A percentile compares a stretch with the other conserved stretches of the same genome.
Evolutionary conservation across 331 rosid species (phyloP).

Genomic region (Pyracantha coccinea): DNA sequence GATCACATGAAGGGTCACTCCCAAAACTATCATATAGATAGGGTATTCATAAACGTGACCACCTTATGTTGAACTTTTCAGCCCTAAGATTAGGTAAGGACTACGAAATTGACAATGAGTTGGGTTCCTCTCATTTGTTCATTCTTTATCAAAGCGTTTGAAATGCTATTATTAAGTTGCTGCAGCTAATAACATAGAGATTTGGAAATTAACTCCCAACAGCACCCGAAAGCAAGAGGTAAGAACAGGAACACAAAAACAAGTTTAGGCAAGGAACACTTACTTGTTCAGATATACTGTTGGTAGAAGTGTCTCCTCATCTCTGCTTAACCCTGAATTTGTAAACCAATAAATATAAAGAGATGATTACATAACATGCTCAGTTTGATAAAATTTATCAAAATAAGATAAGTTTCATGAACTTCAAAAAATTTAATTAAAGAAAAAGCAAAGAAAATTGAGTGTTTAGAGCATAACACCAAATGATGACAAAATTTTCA

Average conservation of each 20-base stretch:
- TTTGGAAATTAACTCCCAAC: not conserved
- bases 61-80: not conserved
- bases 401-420: not conserved
- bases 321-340: constrained; percentile 60
- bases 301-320: constrained; percentile 91
- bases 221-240: not conserved
- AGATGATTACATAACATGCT: not conserved
- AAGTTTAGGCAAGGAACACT: constrained; percentile 17
- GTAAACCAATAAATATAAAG: constrained; percentile 10
- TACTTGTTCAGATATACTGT: constrained; percentile 85
- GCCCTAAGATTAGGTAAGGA: not conserved
- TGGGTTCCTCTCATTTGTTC: not conserved
- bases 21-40: not conserved
- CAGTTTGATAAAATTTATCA: not conserved
- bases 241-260: not conserved
- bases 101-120: not conserved
- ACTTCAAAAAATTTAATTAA: not conserved
- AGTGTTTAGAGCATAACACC: not conserved
- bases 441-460: not conserved
- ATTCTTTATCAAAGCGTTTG: not conserved
- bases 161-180: not conserved
- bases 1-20: not conserved
- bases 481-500: not conserved
- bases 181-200: not conserved
- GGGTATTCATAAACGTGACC: not conserved